A percentile compares a stretch with the other conserved stretches of the same genome.
Conservation (phyloP, 495 filamentous ascomycete genomes). For the Parathielavia appendiculata region DNA sequence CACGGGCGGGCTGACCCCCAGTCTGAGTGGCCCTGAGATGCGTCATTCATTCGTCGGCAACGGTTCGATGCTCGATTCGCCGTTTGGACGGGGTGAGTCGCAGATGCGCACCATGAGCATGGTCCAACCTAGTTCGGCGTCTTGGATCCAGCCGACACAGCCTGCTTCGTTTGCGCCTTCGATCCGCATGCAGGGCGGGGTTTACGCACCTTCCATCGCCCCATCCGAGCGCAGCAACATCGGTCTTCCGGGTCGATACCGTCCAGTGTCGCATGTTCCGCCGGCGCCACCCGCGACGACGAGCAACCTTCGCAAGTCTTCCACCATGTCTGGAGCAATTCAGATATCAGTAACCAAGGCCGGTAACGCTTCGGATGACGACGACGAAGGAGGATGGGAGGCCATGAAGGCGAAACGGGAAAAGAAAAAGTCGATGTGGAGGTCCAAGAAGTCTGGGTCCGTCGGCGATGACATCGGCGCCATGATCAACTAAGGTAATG, state of each 20-base stretch:
- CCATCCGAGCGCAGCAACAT: constrained; percentile 93
- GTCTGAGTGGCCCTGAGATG: constrained; percentile 27
- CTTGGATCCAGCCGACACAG: constrained; percentile 41
- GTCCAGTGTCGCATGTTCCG: constrained; percentile 68
- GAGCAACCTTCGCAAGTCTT: constrained; percentile 41
- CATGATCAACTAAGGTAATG: constrained; percentile 35
- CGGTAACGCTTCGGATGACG: constrained; percentile 53
- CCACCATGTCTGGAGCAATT: constrained; percentile 49
- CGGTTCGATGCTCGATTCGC: constrained; percentile 36
- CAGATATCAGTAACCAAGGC: constrained; percentile 27
- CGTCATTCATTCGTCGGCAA: constrained; percentile 44
- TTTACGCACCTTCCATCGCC: constrained; percentile 65
- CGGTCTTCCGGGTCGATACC: constrained; percentile 84
- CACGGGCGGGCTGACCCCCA: constrained; percentile 23
- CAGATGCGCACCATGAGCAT: constrained; percentile 69
- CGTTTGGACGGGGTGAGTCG: constrained; percentile 32
- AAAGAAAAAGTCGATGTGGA: constrained; percentile 71
- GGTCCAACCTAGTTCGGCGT: constrained; percentile 62
- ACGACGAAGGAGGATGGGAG: constrained; percentile 77
- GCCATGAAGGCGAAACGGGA: constrained; percentile 82
- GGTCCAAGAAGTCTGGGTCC: constrained; percentile 55
- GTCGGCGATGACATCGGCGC: constrained; percentile 38
- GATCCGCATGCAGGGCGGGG: constrained; percentile 39
- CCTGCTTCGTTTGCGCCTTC: constrained; percentile 43
- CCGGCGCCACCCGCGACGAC: constrained; percentile 14